These are phyloP conservation scores for Pterocarpus santalinus DNA, from an alignment of 306 rosid genomes.

Conservation along the genomic window DNA sequence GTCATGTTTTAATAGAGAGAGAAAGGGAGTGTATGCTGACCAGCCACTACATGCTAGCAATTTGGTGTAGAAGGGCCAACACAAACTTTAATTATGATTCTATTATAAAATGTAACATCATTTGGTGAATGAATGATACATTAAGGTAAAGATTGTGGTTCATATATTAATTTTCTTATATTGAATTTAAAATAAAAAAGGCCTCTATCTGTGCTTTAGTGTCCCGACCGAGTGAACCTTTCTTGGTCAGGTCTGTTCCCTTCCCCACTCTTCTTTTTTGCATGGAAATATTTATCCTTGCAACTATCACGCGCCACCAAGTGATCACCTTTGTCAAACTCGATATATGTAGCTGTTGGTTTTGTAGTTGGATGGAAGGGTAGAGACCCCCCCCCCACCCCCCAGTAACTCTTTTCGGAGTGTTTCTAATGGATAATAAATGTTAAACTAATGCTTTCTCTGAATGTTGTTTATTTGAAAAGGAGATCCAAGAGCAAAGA, in stretches of 20 bases:
- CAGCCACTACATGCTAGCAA: constrained; percentile 45
- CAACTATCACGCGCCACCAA: constrained; percentile 51
- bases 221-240: constrained; percentile 66
- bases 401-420: constrained; percentile 22
- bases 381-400: constrained; percentile 1
- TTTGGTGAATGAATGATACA: constrained; percentile 47
- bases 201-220: constrained; percentile 54
- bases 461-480: not conserved
- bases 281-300: constrained; percentile 40
- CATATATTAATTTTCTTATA: not conserved
- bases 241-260: constrained; percentile 60
- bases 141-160: constrained; percentile 51
- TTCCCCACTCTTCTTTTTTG: constrained; percentile 55
- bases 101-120: constrained; percentile 31
- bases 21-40: constrained; percentile 34
- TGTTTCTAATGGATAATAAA: constrained; percentile 23
- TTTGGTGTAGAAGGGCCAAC: constrained; percentile 49
- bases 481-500: constrained; percentile 11
- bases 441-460: constrained; percentile 4
- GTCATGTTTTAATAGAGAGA: constrained; percentile 41
- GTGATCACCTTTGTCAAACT: constrained; percentile 6
- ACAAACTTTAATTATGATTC: constrained; percentile 50
- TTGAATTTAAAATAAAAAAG: constrained; percentile 37
- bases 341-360: not conserved
- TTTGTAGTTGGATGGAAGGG: not conserved